Evolutionary conservation across 1,284 basidiomycete species (phyloP).

Genomic region (Cutaneotrichosporon cutaneum): DNA sequence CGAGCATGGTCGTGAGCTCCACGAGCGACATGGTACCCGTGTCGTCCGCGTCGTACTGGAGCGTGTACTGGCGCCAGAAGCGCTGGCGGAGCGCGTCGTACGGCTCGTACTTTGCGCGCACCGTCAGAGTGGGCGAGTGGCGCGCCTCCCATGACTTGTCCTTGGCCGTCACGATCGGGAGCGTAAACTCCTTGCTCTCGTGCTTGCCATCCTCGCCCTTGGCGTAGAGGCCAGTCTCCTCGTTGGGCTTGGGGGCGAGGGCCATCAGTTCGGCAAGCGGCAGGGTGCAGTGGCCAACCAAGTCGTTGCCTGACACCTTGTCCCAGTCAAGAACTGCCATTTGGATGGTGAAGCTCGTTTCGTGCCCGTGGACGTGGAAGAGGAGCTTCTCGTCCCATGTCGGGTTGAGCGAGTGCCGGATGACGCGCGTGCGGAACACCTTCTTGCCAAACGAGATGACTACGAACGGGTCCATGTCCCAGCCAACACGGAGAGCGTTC

Average conservation of each 20-base stretch:
- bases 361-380: constrained; percentile 89
- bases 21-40: constrained; percentile 73
- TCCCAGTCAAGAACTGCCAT: constrained; percentile 92
- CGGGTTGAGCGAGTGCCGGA: constrained; percentile 84
- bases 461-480: constrained; percentile 95
- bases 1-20: constrained; percentile 93
- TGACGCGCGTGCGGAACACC: constrained; percentile 88
- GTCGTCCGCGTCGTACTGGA: constrained; percentile 89
- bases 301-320: constrained; percentile 75
- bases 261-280: constrained; percentile 69
- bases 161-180: constrained; percentile 49
- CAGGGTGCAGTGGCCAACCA: constrained; percentile 72
- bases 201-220: constrained; percentile 59
- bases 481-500: constrained; percentile 59
- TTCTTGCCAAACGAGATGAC: constrained; percentile 96
- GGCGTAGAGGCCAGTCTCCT: constrained; percentile 70
- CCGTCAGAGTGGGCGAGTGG: constrained; percentile 49
- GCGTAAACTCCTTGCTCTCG: constrained; percentile 67
- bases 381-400: constrained; percentile 93
- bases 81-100: constrained; percentile 85
- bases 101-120: constrained; percentile 88
- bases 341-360: constrained; percentile 72
- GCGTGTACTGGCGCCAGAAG: constrained; percentile 88
- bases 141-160: constrained; percentile 49
- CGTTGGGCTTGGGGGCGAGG: constrained; percentile 70